Evolutionary conservation across 257 asterid genomes (phyloP).

Genomic region (Linderniella brevidens): DNA sequence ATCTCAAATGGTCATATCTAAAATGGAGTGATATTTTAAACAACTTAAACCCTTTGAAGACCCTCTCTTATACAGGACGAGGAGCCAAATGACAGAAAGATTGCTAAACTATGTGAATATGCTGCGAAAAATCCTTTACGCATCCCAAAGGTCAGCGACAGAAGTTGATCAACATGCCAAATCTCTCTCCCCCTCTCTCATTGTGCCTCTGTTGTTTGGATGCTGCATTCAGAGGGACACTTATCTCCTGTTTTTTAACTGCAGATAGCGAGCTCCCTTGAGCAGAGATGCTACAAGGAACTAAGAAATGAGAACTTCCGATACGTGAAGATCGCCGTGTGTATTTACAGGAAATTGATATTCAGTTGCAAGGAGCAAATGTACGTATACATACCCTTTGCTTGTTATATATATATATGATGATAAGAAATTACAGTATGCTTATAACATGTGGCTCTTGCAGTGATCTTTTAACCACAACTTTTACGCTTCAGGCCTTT

Average conservation of each 20-base stretch:
- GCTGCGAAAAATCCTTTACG: slow-evolving; percentile 91
- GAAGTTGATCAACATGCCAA: not conserved
- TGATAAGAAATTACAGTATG: not conserved
- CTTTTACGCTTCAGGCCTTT: slow-evolving; percentile 56
- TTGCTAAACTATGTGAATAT: slow-evolving; percentile 87
- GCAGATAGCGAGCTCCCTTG: slow-evolving; percentile 74
- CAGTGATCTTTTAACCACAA: not conserved
- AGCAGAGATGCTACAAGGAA: slow-evolving; percentile 94
- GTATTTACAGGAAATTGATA: slow-evolving; percentile 72
- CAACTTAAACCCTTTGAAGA: not conserved
- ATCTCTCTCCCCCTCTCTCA: not conserved
- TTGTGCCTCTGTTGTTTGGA: not conserved
- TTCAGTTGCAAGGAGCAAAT: slow-evolving; percentile 84
- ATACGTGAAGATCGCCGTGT: slow-evolving; percentile 61
- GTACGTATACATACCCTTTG: slow-evolving; percentile 24
- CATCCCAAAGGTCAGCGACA: slow-evolving; percentile 55
- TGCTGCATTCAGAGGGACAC: not conserved
- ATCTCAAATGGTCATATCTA: too few relatives aligned
- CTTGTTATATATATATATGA: not conserved
- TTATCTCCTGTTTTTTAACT: slow-evolving; percentile 12
- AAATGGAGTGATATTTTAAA: too few relatives aligned
- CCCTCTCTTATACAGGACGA: slow-evolving; percentile 37
- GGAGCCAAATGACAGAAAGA: slow-evolving; percentile 84
- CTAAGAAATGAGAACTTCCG: slow-evolving; percentile 61
- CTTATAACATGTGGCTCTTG: not conserved